phyloP scores from a whole-genome alignment of 2,329 filamentous ascomycete genomes.

The Ceratocystis huliohia region DNA sequence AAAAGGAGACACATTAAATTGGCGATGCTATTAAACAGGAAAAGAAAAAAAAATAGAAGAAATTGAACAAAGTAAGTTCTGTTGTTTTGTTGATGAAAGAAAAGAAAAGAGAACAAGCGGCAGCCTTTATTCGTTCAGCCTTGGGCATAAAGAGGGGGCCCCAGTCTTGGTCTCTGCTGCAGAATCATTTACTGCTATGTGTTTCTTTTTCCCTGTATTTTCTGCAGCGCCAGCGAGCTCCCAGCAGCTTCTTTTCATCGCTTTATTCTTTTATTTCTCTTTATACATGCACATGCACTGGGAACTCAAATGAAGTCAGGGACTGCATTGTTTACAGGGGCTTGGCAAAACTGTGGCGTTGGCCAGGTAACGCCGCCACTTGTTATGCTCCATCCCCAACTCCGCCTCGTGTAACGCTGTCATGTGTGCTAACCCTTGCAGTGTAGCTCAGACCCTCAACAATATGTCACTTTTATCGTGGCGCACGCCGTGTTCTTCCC shows the following conservation, averaged over 20 bases:
- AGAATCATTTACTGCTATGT: not conserved
- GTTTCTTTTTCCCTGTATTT: not conserved
- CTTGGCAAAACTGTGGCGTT: constrained; percentile 10
- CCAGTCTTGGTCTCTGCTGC: no score
- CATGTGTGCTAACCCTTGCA: not conserved
- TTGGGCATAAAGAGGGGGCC: not conserved
- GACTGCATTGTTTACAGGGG: constrained; percentile 1
- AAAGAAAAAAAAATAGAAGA: constrained; percentile 1
- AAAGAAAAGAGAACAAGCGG: not conserved
- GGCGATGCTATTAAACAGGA: constrained; percentile 7
- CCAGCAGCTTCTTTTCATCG: not conserved
- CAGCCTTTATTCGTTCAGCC: not conserved
- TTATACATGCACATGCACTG: not conserved
- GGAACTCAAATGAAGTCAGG: no score
- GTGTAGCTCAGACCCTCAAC: not conserved
- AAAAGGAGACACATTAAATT: not conserved
- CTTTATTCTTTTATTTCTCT: not conserved
- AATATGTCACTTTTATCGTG: not conserved
- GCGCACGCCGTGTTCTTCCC: no score
- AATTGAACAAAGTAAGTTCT: not conserved
- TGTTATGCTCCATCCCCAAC: not conserved
- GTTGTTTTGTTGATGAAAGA: not conserved
- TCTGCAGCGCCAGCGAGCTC: not conserved
- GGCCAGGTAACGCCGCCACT: constrained; percentile 11
- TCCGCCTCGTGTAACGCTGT: not conserved